Percentiles rank a stretch among this genome's conserved stretches.
phyloP scores from a whole-genome alignment of 192 early-diverging fungal species.

The Backusella macrospora region DNA sequence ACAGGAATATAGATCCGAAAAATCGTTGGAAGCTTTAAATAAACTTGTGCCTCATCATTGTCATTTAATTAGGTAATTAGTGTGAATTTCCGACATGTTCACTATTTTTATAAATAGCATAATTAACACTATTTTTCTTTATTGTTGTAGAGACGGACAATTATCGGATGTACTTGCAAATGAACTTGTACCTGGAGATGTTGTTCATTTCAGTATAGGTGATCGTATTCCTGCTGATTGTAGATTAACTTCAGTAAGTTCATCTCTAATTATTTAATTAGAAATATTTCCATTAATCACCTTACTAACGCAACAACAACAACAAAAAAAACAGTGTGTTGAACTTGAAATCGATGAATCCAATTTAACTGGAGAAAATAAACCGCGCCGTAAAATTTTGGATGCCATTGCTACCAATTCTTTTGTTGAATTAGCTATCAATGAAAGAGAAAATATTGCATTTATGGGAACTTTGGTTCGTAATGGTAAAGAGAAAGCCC shows the following conservation, averaged over 20 bases:
- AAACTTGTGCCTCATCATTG: conserved; percentile 86
- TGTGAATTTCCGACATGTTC: too few relatives aligned
- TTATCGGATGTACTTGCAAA: conserved; percentile 66
- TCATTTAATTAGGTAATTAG: conserved; percentile 71
- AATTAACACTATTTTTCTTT: not conserved
- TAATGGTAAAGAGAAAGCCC: conserved; percentile 66
- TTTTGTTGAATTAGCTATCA: conserved; percentile 60
- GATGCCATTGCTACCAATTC: conserved; percentile 49
- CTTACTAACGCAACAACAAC: not conserved
- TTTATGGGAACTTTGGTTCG: conserved; percentile 95
- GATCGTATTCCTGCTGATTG: conserved; percentile 95
- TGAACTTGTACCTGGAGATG: conserved; percentile 90
- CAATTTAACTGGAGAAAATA: conserved; percentile 84
- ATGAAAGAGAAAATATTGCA: conserved; percentile 84
- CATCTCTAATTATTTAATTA: not conserved
- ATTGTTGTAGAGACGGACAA: conserved; percentile 56
- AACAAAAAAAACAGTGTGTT: conserved; percentile 45
- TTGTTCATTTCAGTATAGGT: conserved; percentile 84
- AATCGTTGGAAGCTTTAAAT: conserved; percentile 83
- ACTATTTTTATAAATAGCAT: too few relatives aligned
- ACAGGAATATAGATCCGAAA: conserved; percentile 86
- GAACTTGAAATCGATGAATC: conserved; percentile 93
- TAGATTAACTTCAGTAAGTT: conserved; percentile 65
- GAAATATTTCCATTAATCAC: not conserved
- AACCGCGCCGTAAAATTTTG: conserved; percentile 72